phyloP scores from a whole-genome alignment of 2,329 filamentous ascomycete species.

The Tolypocladium amazonense region DNA sequence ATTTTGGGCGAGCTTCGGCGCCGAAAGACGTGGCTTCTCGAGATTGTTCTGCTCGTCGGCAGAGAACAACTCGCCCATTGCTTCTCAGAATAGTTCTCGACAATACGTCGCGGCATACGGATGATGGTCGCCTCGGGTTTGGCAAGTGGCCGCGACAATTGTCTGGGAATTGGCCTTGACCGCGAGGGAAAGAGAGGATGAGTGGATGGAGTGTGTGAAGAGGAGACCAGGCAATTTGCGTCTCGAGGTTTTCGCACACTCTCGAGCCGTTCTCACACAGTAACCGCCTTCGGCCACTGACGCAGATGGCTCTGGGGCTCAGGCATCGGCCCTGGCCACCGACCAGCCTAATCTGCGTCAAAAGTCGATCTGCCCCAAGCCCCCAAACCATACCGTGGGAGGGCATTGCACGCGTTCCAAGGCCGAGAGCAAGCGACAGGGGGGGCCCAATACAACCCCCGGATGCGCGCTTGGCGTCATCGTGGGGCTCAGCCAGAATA shows the following conservation, averaged over 20 bases:
- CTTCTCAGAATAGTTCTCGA: background rate
- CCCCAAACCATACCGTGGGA: background rate
- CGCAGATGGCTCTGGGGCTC: background rate
- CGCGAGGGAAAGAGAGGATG: background rate
- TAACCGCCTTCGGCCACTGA: background rate
- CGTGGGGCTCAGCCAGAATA: background rate
- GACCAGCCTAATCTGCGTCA: background rate
- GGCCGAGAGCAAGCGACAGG: background rate
- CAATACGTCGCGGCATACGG: background rate
- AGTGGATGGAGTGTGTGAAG: background rate
- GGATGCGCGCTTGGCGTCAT: background rate
- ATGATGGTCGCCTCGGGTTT: background rate
- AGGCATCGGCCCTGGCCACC: background rate
- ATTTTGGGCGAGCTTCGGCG: constrained; percentile 16
- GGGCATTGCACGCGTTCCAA: background rate
- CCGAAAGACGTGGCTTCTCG: background rate
- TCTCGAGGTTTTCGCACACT: background rate
- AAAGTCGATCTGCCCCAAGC: background rate
- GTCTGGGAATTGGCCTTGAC: too few species aligned
- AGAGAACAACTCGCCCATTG: background rate
- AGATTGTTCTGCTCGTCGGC: background rate
- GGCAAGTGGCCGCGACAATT: background rate
- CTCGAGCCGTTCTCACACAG: background rate
- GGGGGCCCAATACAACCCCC: background rate
- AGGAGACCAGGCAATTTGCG: background rate